Conservation (phyloP, 2,329 filamentous ascomycete genomes). For the Cryphonectria nitschkei region DNA sequence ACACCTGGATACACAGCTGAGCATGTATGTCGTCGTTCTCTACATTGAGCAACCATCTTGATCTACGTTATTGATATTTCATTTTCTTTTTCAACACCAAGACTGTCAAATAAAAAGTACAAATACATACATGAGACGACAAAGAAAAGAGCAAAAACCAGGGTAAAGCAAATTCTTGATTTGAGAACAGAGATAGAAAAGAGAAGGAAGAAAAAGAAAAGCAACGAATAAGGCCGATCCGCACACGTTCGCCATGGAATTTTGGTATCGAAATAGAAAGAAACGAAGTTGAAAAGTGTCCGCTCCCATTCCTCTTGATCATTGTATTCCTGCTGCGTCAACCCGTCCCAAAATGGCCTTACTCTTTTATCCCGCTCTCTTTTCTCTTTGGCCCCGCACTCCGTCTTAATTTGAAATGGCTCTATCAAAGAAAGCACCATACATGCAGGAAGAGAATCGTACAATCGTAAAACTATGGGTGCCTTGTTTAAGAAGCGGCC, state of each 20-base stretch:
- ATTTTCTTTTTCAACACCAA: not conserved
- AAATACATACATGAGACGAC: not conserved
- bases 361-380: not conserved
- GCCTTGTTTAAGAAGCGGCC: slow-evolving; percentile 28
- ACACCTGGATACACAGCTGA: not conserved
- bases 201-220: no score
- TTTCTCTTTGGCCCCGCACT: slow-evolving; percentile 10
- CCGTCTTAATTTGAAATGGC: slow-evolving; percentile 9
- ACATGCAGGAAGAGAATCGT: slow-evolving; percentile 15
- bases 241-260: slow-evolving; percentile 4
- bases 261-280: slow-evolving; percentile 25
- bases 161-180: not conserved
- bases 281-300: slow-evolving; percentile 12
- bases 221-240: not conserved
- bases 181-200: not conserved
- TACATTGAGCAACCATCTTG: not conserved
- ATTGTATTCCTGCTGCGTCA: slow-evolving; percentile 18
- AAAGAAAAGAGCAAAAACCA: slow-evolving; percentile 4
- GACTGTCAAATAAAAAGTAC: not conserved
- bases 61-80: not conserved
- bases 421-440: slow-evolving; percentile 9
- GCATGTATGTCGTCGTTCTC: not conserved
- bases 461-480: slow-evolving; percentile 15
- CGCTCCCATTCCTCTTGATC: slow-evolving; percentile 4
- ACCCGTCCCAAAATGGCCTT: slow-evolving; percentile 6